Conservation (phyloP, 192 early-diverging fungal genomes). For the Dissophora ornata region DNA sequence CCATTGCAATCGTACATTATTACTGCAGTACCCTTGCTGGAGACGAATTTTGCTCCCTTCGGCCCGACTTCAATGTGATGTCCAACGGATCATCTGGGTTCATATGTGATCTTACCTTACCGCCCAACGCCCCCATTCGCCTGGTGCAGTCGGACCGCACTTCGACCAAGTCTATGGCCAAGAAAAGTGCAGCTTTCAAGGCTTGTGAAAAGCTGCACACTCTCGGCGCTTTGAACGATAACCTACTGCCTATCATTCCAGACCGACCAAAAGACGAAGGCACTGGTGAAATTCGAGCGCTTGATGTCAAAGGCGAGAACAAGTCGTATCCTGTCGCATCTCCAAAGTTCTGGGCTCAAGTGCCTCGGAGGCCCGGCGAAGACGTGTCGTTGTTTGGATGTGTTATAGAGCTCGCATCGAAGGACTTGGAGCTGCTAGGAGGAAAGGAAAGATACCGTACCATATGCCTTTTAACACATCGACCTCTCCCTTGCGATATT, state of each 20-base stretch:
- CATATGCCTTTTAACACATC: slow-evolving; percentile 59
- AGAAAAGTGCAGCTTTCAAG: slow-evolving; percentile 76
- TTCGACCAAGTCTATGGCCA: slow-evolving; percentile 71
- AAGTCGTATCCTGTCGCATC: slow-evolving; percentile 22
- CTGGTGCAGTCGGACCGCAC: slow-evolving; percentile 61
- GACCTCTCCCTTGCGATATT: slow-evolving; percentile 45
- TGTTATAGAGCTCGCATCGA: slow-evolving; percentile 36
- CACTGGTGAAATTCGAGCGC: not conserved
- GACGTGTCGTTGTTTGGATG: slow-evolving; percentile 37
- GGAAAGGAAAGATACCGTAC: slow-evolving; percentile 45
- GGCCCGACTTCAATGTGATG: slow-evolving; percentile 64
- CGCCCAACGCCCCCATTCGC: slow-evolving; percentile 72
- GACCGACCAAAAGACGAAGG: slow-evolving; percentile 29
- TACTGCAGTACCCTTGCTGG: slow-evolving; percentile 81
- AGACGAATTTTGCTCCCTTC: slow-evolving; percentile 66
- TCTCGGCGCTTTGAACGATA: slow-evolving; percentile 76
- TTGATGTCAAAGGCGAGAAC: slow-evolving; percentile 26
- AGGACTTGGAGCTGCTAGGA: slow-evolving; percentile 31
- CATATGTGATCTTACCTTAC: slow-evolving; percentile 65
- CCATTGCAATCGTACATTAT: slow-evolving; percentile 70
- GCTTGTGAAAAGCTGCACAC: slow-evolving; percentile 77
- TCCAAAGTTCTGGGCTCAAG: slow-evolving; percentile 55
- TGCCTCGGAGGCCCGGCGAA: not conserved
- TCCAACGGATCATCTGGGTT: slow-evolving; percentile 41
- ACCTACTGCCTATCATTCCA: slow-evolving; percentile 67